Evolutionary conservation across 83 land plant species (phyloP), one percentile per base, ranked within the genome.

Genomic region (Diphasiastrum complanatum): DNA sequence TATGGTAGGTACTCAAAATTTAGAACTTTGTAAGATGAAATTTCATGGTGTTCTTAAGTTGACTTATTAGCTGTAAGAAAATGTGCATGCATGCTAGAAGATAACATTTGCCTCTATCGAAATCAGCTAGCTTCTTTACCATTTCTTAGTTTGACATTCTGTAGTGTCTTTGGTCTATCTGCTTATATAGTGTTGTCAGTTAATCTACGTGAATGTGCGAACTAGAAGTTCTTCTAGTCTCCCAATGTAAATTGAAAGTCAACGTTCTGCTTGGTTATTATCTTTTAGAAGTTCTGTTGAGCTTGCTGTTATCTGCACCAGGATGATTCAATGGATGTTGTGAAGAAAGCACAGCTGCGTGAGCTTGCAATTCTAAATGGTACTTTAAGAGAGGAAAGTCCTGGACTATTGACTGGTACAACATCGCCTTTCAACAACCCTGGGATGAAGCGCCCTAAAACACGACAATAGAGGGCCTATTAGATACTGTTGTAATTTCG

Each of bases 391-490:
- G 98, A 89, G 63, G 96, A 89, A 18, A 81, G 87, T 19, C 80
- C 87, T 14, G 84, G 78, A 2, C 33, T 53, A 5, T 78, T 80
- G 85, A 75, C 91, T 31, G 91, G 97, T 38, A 83, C 95, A 10
- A 78, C 79, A 2, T 86, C 96, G 22, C 91, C 97, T 11, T 91
- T 91, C 76, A 91, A 83, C 62, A 84, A 71, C 41, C 83, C 87
- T 26, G 96, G 84, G 1, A 83, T 91, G 85, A 91, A 91, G 75
- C 81, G 97, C 45, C 96, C 96, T 50, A 91, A n/a, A 70, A 91
- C 95, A 24, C 71, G 85, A 60, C 85, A 87, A 57, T 89, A 69
- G 67, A 38, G 33, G 2, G n/a, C n/a, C n/a, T n/a, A n/a, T n/a
- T n/a, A n/a, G n/a, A n/a, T n/a, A n/a, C n/a, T n/a, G n/a, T n/a